Base-by-base conservation (phyloP, 805 yeast species). In the Ogataea corticis region DNA sequence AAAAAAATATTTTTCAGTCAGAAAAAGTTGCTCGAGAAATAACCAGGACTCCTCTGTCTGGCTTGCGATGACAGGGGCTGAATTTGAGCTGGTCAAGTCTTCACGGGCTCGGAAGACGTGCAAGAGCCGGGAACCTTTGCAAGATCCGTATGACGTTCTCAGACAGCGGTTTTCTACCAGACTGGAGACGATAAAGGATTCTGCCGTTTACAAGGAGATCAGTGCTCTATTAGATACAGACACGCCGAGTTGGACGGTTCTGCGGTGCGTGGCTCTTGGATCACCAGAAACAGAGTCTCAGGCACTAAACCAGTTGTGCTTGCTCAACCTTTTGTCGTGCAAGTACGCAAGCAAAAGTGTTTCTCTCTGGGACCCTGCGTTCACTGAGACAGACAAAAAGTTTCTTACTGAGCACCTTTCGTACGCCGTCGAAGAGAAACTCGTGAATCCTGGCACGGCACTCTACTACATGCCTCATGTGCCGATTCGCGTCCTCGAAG, bases 381-480 rank as follows among this genome's bases (percentile, higher is more conserved):
- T 65, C 33, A 49, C 40, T 7, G 49, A 49, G 0, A 16, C 36
- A 2, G 71, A 67, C 27, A 43, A 12, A 3, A 33, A 29, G 2
- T 54, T 63, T 21, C 18, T 67, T 6, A 14, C n/a, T 5, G 28
- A 32, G 0, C 18, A 46, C 3, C 43, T 58, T 3, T 32, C 46
- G 3, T 58, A 43, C 38, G 17, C 13, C 12, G 55, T 62, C 17
- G 50, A 51, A 17, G 57, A 57, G 41, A 27, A 14, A 5, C 33
- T 31, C 16, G 44, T 37, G 3, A 4, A 16, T 1, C 13, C 23
- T 3, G 41, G 29, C 13, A 12, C n/a, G 2, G 31, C 41, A 7
- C 42, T 67, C 14, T 66, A 57, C 33, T 67, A 51, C 43, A 55
- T 66, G 61, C 71, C 72, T 0, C 72, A 68, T 52, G 50, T 58